Evolutionary conservation across 1,284 basidiomycete species (phyloP), one percentile per base, ranked within the genome.

Genomic region (Sporisorium exsertum): DNA sequence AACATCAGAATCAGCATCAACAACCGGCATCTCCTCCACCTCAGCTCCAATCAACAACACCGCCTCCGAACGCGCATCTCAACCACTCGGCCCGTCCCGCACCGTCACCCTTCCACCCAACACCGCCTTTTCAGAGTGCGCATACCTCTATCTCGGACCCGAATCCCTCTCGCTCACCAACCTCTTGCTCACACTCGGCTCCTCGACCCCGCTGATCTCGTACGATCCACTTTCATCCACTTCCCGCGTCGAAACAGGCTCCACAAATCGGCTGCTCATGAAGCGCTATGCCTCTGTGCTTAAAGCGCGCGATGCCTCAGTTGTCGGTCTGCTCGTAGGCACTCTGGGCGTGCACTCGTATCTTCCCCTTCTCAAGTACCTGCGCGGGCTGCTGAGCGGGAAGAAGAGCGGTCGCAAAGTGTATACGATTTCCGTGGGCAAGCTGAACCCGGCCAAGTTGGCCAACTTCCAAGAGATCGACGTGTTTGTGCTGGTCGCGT

Each of bases 381-480:
- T 84, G 18, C 74, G 79, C 22, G 22, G 37, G n/a, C 50, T 72
- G 9, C 66, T 78, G n/a, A 77, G 68, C 4, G 68, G 68, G 27
- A 64, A 58, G 13, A 94, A 94, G 87, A 97, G 97, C 84, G 91
- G 90, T 72, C 59, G 84, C 22, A 85, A 84, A 56, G 81, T 84
- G 24, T 99, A 99, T 86, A 97, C 96, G 0, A 91, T 99, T 79
- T 93, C 91, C 54, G 96, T 99, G 0, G 97, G 97, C 33, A 95
- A 97, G 86, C 89, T 97, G 62, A 97, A 94, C 80, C 96, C 96
- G 0, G 91, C 95, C 18, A 99, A 99, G 83, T 88, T 99, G 35
- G 96, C 92, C 13, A 99, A 99, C 85, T 98, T 98, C 85, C 90
- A 94, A 80, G 95, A 98, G 85, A 92, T 99, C 56, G 96, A 98